These are phyloP conservation scores for Dictyostelium brefeldianum DNA, from an alignment of 78 protist genomes.

Conservation along the genomic window DNA sequence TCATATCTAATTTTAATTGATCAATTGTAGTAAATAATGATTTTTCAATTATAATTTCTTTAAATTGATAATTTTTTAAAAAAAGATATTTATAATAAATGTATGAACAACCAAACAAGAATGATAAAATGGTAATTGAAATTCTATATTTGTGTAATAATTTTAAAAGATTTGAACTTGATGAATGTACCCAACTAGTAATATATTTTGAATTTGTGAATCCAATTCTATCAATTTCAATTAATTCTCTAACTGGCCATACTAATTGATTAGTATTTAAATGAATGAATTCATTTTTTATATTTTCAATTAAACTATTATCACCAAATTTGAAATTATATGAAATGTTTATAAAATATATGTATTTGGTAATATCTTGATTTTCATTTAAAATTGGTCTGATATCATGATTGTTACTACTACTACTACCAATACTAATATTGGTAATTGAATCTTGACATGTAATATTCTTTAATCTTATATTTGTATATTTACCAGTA, in stretches of 20 bases:
- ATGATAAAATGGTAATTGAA: neutral
- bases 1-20: neutral
- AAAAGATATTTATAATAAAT: neutral
- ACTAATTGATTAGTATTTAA: neutral
- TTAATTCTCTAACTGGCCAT: slow-evolving; percentile 13
- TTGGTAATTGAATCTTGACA: neutral
- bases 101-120: neutral
- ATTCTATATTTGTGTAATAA: no score
- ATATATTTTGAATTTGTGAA: neutral
- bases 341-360: neutral
- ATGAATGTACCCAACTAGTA: no score
- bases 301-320: neutral
- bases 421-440: no score
- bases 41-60: neutral
- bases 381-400: neutral
- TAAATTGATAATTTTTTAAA: neutral
- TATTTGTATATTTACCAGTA: neutral
- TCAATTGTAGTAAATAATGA: neutral
- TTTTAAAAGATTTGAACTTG: no score
- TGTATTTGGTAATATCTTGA: neutral
- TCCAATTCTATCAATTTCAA: slow-evolving; percentile 8
- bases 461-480: neutral
- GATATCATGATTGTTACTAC: no score
- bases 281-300: neutral
- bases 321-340: neutral